Evolutionary conservation across 345 rosid species (phyloP).

Genomic region (Jatropha curcas): DNA sequence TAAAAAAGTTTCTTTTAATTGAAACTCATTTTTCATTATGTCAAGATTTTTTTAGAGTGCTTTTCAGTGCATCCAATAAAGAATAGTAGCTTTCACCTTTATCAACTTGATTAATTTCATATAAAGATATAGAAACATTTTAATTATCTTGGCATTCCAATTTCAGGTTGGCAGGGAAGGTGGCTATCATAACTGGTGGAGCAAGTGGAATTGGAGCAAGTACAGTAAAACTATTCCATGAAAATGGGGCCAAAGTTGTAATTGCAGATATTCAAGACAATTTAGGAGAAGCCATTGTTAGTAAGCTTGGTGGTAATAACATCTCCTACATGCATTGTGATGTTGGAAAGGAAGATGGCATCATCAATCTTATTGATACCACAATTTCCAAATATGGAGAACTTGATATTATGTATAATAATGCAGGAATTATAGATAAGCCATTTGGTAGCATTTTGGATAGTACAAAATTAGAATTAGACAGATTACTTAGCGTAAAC

Average conservation of each 20-base stretch:
- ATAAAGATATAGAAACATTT: too few species aligned
- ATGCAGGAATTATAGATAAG: constrained; percentile 34
- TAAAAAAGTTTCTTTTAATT: too few species aligned
- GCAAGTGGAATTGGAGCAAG: constrained; percentile 45
- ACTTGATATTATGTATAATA: constrained; percentile 47
- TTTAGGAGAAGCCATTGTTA: constrained; percentile 24
- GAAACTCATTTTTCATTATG: too few species aligned
- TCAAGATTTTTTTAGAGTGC: too few species aligned
- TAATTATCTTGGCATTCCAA: not conserved
- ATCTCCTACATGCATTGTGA: constrained; percentile 41
- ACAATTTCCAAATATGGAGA: constrained; percentile 35
- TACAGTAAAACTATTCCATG: constrained; percentile 26
- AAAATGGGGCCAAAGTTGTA: constrained; percentile 44
- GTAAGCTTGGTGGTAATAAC: constrained; percentile 28
- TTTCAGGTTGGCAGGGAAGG: constrained; percentile 40
- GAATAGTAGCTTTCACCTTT: too few species aligned
- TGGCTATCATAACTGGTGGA: constrained; percentile 41
- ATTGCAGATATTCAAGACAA: constrained; percentile 43
- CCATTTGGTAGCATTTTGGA: constrained; percentile 26
- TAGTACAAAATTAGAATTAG: constrained; percentile 27
- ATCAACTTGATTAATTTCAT: too few species aligned
- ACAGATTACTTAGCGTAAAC: constrained; percentile 37
- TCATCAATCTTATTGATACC: constrained; percentile 28
- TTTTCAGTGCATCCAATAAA: too few species aligned
- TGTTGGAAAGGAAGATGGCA: constrained; percentile 36